These are phyloP conservation scores for Aspergillus phoenicis DNA, from an alignment of 2,329 filamentous ascomycete genomes.

Conservation along the genomic window DNA sequence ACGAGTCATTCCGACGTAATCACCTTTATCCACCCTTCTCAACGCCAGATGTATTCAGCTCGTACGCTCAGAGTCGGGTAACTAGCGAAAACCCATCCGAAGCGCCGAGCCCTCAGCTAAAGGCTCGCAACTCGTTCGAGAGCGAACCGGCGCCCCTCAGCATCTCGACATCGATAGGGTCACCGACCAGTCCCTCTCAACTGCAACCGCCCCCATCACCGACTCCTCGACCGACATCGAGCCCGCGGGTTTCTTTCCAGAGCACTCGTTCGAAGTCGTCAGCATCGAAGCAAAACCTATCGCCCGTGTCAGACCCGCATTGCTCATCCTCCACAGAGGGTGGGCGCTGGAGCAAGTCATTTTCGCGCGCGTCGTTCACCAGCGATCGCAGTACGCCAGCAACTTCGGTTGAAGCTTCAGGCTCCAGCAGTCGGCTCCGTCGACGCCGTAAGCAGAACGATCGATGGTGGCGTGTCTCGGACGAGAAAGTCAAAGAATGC, in stretches of 20 bases:
- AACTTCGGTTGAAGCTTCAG: constrained; percentile 27
- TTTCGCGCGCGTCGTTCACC: constrained; percentile 27
- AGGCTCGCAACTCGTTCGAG: constrained; percentile 38
- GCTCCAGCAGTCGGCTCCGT: constrained; percentile 46
- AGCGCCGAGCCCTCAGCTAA: constrained; percentile 41
- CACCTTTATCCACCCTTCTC: constrained; percentile 77
- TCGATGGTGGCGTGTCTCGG: constrained; percentile 96
- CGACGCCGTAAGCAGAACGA: constrained; percentile 67
- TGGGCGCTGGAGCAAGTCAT: constrained; percentile 30
- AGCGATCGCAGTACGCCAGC: constrained; percentile 28
- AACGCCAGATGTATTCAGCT: constrained; percentile 77
- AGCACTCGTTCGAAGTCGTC: constrained; percentile 34
- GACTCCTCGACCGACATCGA: constrained; percentile 32
- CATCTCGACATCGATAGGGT: constrained; percentile 38
- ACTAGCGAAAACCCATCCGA: constrained; percentile 56
- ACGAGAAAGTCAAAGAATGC: constrained; percentile 93
- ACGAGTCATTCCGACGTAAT: constrained; percentile 92
- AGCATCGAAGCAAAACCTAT: constrained; percentile 27
- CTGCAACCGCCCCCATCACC: constrained; percentile 21
- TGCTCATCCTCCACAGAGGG: constrained; percentile 29
- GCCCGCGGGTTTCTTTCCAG: constrained; percentile 38
- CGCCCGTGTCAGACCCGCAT: constrained; percentile 27
- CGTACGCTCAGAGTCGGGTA: constrained; percentile 66
- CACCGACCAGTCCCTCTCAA: constrained; percentile 37
- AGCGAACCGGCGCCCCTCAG: constrained; percentile 31